Conservation (phyloP, 768 basidiomycete species). For the Pleurotus salmoneostramineus region DNA sequence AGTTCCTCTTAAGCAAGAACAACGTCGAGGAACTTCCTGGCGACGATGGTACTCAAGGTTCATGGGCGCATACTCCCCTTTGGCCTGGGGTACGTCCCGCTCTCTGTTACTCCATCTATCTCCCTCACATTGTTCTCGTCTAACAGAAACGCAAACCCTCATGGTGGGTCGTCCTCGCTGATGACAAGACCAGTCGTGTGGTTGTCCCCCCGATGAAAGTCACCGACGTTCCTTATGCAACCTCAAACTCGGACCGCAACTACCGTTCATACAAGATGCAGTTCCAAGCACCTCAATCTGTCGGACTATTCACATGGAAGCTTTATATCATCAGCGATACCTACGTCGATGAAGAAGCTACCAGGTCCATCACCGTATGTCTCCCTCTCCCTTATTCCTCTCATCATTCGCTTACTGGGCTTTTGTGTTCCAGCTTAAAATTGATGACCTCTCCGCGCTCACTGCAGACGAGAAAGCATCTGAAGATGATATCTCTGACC, state of each 20-base stretch:
- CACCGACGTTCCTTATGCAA: conserved; percentile 70
- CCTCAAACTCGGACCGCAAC: conserved; percentile 43
- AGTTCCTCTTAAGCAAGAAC: conserved; percentile 60
- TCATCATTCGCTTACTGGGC: conserved; percentile 9
- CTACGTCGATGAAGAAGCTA: conserved; percentile 77
- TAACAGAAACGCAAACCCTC: conserved; percentile 78
- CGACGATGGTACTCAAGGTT: conserved; percentile 34
- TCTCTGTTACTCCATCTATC: background rate
- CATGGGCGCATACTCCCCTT: conserved; percentile 84
- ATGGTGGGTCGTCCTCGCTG: conserved; percentile 91
- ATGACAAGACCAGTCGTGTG: conserved; percentile 78
- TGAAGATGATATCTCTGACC: conserved; percentile 97
- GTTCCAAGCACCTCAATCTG: conserved; percentile 89
- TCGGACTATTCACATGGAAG: conserved; percentile 87
- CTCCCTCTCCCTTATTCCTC: background rate
- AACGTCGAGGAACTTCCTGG: conserved; percentile 57
- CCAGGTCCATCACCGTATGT: conserved; percentile 69
- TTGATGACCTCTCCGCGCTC: conserved; percentile 67
- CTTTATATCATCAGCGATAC: conserved; percentile 85
- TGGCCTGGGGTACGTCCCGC: conserved; percentile 76
- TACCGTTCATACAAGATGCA: conserved; percentile 86
- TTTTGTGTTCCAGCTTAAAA: conserved; percentile 58
- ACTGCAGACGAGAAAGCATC: conserved; percentile 50
- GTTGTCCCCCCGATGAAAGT: conserved; percentile 87
- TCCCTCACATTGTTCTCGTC: conserved; percentile 5